Evolutionary conservation across 169 alveolate genomes (phyloP).

Genomic region (Cryptosporidium baileyi): DNA sequence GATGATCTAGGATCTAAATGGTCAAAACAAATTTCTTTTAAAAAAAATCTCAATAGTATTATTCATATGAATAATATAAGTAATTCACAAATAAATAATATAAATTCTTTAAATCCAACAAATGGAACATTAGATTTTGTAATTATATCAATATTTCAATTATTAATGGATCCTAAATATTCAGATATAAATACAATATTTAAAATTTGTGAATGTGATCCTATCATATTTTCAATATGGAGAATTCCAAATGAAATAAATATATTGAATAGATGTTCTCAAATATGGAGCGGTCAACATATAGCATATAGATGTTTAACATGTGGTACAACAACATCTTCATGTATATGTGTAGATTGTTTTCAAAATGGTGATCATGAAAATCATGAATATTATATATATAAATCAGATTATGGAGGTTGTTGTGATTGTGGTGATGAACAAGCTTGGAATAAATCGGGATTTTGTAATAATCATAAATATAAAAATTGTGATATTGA

Average conservation of each 20-base stretch:
- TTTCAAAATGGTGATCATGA: constrained; percentile 71
- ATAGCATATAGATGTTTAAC: constrained; percentile 74
- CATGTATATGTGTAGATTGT: constrained; percentile 75
- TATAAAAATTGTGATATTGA: not conserved
- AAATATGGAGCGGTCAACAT: constrained; percentile 75
- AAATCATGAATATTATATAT: constrained; percentile 72
- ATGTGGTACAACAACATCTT: constrained; percentile 72
- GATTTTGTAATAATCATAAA: constrained; percentile 70
- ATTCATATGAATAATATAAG: not conserved
- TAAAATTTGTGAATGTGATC: not conserved
- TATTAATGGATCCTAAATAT: constrained; percentile 27
- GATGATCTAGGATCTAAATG: not conserved
- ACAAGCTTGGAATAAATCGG: constrained; percentile 71
- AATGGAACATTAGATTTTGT: constrained; percentile 28
- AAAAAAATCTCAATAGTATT: not conserved
- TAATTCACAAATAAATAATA: not conserved
- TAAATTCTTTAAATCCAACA: constrained; percentile 1
- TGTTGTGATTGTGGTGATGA: constrained; percentile 78
- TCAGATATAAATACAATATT: not conserved
- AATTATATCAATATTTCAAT: constrained; percentile 26
- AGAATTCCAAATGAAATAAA: constrained; percentile 7
- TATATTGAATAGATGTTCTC: constrained; percentile 66
- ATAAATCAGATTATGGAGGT: constrained; percentile 74
- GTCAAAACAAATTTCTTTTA: not conserved
- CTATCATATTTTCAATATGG: not conserved